Base-by-base conservation (phyloP, 495 filamentous ascomycete species). In the Clavariopsis aquatica region DNA sequence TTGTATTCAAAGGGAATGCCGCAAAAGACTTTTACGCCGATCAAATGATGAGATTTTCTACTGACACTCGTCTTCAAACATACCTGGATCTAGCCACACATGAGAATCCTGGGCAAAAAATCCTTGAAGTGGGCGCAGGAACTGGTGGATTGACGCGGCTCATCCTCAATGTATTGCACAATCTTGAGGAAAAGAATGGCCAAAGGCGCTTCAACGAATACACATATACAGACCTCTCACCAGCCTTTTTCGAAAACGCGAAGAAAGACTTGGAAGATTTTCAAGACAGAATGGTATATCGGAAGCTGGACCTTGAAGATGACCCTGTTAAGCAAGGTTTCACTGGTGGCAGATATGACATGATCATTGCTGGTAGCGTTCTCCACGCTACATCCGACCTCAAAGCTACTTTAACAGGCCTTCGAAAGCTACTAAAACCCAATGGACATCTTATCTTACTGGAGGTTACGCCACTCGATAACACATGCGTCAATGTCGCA, bases 81-180 rank as follows among this genome's bases (percentile, higher is more conserved):
- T 54, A 9, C 28, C 52, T 54, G 12, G 15, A 31, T 15, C 19
- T 54, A 22, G 52, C 29, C 2, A 19, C 52, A 10, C 28, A 54
- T n/a, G 26, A 54, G 28, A 54, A 23, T 3, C 52, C 52, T n/a
- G 20, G 27, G 15, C 52, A 5, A 13, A 19, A 12, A 12, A 49
- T 58, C 6, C 55, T 45, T 34, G 36, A 58, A 36, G 52, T 54
- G 22, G 52, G 52, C 19, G 52, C 52, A 3, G 52, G 52, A 10
- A 54, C 52, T 28, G 52, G 52, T 27, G 19, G 52, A n/a, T 3
- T 41, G 6, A 41, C 52, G 8, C 8, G n/a, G 5, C 6, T 5
- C 1, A 23, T 56, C n/a, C 52, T 56, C 5, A 13, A 6, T 1
- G 24, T 24, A 5, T n/a, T 56, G 17, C 2, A 41, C 1, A 1